Conservation (phyloP, 345 rosid species). For the Heritiera fomes region DNA sequence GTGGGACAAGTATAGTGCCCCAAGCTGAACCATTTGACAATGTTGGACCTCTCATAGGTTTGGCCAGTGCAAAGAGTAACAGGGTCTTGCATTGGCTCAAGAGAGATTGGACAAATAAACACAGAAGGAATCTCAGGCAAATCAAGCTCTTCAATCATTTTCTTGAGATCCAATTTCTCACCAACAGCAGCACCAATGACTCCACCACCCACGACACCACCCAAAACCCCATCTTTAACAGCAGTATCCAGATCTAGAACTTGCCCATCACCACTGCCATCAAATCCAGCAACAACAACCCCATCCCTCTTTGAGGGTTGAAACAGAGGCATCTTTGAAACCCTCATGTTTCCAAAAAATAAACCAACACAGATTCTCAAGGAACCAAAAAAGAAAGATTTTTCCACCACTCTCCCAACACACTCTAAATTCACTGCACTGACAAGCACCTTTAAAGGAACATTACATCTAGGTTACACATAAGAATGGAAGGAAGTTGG, state of each 20-base stretch:
- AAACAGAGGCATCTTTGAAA: slow-evolving; percentile 56
- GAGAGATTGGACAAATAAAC: slow-evolving; percentile 73
- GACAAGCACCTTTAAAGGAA: slow-evolving; percentile 32
- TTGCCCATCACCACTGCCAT: slow-evolving; percentile 48
- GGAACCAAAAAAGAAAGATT: not conserved
- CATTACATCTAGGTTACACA: slow-evolving; percentile 36
- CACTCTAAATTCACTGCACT: slow-evolving; percentile 25
- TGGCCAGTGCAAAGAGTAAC: slow-evolving; percentile 80
- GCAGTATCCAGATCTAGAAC: slow-evolving; percentile 72
- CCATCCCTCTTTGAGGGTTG: slow-evolving; percentile 44
- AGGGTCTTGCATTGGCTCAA: slow-evolving; percentile 77
- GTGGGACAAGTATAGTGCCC: slow-evolving; percentile 75
- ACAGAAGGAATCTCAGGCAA: slow-evolving; percentile 59
- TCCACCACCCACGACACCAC: slow-evolving; percentile 40
- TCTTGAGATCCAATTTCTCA: slow-evolving; percentile 63
- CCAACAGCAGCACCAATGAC: slow-evolving; percentile 31
- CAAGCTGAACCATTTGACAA: slow-evolving; percentile 66
- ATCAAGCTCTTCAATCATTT: slow-evolving; percentile 65
- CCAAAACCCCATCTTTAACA: slow-evolving; percentile 68
- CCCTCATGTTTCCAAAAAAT: not conserved
- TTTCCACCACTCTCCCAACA: slow-evolving; percentile 6
- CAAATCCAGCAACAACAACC: slow-evolving; percentile 37
- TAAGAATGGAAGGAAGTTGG: slow-evolving; percentile 14
- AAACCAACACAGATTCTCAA: slow-evolving; percentile 17
- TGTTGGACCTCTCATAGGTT: slow-evolving; percentile 68